Evolutionary conservation across 179 eudicot genomes (phyloP).

Genomic region (Actinidia chinensis): DNA sequence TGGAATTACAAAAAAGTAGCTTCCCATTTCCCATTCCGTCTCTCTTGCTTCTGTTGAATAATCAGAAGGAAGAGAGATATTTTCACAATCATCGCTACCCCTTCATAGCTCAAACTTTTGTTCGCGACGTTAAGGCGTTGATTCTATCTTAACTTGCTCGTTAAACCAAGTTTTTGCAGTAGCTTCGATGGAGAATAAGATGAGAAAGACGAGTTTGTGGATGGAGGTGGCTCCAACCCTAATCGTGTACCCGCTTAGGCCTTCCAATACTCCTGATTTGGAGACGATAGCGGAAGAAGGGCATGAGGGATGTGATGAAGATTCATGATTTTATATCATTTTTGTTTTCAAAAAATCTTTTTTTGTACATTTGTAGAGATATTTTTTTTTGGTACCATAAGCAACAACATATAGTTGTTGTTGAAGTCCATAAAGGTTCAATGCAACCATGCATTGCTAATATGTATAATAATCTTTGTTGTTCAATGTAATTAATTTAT

Average conservation of each 20-base stretch:
- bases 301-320: conserved; percentile 10
- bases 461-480: background rate
- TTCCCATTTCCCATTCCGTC: background rate
- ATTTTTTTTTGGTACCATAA: background rate
- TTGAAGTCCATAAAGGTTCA: background rate
- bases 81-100: background rate
- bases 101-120: background rate
- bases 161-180: background rate
- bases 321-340: background rate
- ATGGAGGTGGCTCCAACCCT: conserved; percentile 28
- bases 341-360: too few relatives aligned
- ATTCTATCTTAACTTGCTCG: background rate
- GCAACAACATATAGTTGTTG: background rate
- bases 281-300: conserved; percentile 22
- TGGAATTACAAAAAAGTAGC: background rate
- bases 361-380: background rate
- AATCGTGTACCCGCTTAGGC: background rate
- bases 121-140: background rate
- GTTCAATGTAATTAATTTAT: background rate
- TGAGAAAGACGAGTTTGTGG: background rate
- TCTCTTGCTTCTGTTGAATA: background rate
- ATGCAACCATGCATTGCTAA: background rate
- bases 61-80: conserved; percentile 2
- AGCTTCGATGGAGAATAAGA: background rate
- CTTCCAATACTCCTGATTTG: conserved; percentile 20